phyloP scores from a whole-genome alignment of 1,284 basidiomycete species.

The Cystobasidiaceae sp. region DNA sequence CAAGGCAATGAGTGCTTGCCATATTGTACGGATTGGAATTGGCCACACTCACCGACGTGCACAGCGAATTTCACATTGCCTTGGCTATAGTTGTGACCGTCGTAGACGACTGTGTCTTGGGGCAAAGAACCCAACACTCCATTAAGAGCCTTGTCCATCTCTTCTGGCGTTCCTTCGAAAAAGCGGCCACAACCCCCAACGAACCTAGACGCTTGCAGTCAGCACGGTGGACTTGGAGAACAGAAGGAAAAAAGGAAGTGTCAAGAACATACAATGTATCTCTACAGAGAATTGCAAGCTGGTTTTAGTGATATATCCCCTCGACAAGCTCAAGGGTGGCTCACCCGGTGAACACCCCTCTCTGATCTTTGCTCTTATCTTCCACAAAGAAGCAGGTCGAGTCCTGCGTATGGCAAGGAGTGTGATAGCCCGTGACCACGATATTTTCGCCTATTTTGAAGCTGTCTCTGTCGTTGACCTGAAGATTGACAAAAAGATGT shows the following conservation, averaged over 20 bases:
- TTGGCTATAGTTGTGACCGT: constrained; percentile 45
- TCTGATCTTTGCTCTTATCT: constrained; percentile 36
- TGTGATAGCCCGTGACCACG: constrained; percentile 41
- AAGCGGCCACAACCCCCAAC: constrained; percentile 44
- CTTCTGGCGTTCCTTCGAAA: constrained; percentile 43
- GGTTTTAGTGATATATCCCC: too few relatives aligned
- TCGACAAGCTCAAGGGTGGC: constrained; percentile 16
- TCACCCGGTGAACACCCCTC: constrained; percentile 45
- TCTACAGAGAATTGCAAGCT: too few relatives aligned
- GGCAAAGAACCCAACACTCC: constrained; percentile 41
- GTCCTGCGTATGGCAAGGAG: constrained; percentile 48
- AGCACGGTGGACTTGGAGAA: background rate
- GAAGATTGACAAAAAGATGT: too few relatives aligned
- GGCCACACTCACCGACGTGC: constrained; percentile 33
- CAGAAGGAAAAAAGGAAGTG: background rate
- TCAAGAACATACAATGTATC: background rate
- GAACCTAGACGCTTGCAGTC: constrained; percentile 1
- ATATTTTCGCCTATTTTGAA: constrained; percentile 36
- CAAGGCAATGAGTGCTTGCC: background rate
- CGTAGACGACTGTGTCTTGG: constrained; percentile 42
- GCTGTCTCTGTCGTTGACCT: constrained; percentile 36
- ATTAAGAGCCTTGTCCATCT: constrained; percentile 45
- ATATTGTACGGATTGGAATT: background rate
- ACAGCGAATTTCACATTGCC: constrained; percentile 44
- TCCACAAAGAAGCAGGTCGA: constrained; percentile 45